These are phyloP conservation scores for Theileria annulata DNA, from an alignment of 169 alveolate species.

Conservation along the genomic window DNA sequence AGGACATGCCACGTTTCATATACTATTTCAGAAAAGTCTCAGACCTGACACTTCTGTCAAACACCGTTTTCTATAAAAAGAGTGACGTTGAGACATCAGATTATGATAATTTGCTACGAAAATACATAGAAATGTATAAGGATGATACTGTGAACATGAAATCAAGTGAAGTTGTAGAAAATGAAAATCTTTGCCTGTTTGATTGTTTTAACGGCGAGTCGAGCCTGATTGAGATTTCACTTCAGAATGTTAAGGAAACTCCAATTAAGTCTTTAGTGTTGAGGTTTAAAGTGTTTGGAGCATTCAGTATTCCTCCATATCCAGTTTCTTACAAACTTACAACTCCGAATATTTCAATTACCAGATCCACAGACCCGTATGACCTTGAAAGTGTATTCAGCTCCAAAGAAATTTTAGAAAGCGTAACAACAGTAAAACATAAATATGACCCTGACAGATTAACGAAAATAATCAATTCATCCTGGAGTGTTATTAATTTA, in stretches of 20 bases:
- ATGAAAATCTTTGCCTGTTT: slow-evolving; percentile 12
- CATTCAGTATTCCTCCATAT: slow-evolving; percentile 1
- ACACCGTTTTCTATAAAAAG: not conserved
- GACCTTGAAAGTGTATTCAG: too few species aligned
- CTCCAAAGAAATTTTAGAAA: too few species aligned
- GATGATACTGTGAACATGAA: not conserved
- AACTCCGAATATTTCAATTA: not conserved
- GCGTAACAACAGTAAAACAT: too few species aligned
- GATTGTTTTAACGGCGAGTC: slow-evolving; percentile 11
- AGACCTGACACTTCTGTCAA: not conserved
- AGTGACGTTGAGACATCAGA: not conserved
- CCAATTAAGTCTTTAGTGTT: not conserved
- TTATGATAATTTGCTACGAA: not conserved
- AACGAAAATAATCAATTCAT: too few species aligned
- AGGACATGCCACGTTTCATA: not conserved
- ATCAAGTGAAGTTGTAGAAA: not conserved
- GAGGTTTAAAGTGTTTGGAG: slow-evolving; percentile 13
- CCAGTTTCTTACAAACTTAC: not conserved
- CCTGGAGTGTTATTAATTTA: slow-evolving; percentile 8
- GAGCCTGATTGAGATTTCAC: not conserved
- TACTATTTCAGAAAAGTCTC: not conserved
- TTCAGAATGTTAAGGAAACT: not conserved
- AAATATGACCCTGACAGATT: too few species aligned
- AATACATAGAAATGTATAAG: not conserved
- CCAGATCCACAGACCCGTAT: too few species aligned